Base-by-base conservation (phyloP, 805 yeast genomes). In the Hanseniaspora jakobsenii region DNA sequence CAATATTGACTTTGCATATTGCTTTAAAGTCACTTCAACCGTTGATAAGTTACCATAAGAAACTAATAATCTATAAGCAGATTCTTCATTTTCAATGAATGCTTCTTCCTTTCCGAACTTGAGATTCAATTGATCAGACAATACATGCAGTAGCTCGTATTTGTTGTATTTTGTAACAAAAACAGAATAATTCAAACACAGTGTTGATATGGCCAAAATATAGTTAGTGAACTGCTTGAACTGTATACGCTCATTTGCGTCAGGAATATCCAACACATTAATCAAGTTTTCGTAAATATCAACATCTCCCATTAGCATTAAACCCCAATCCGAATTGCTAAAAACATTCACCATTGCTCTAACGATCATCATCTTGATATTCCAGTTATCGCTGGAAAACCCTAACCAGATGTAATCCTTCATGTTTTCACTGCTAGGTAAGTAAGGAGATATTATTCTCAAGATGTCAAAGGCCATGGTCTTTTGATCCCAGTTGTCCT, bases 11-110 rank as follows among this genome's bases (percentile, higher is more conserved):
- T 43, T 48, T 2, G 63, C 60, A 43, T 55, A 56, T 23, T 58
- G 59, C 30, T 47, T 57, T 24, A 58, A 49, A 1, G 59, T 47
- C 1, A 58, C 54, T 30, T 64, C 65, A 1, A 61, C 51, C 4
- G 59, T 57, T 16, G 70, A 53, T 29, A 77, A 50, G 37, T 83
- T 81, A 3, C 91, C 93, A 47, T 66, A 69, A 0, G 81, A 77
- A 21, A 82, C 66, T 9, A 70, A 50, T 18, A 77, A 51, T 54
- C 94, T 68, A 57, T 82, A 83, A 0, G 76, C 73, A 2, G 86
- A 73, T 58, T 83, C 94, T 31, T 75, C 70, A 30, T 71, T 71
- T 1, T 61, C 53, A 28, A 54, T 57, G 23, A 55, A 55, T 2
- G 51, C 48, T 7, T 62, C 60, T 7, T 63, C 52, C 2, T 52